Base-by-base conservation (phyloP, 2,329 filamentous ascomycete species). In the Penicillium sp. region DNA sequence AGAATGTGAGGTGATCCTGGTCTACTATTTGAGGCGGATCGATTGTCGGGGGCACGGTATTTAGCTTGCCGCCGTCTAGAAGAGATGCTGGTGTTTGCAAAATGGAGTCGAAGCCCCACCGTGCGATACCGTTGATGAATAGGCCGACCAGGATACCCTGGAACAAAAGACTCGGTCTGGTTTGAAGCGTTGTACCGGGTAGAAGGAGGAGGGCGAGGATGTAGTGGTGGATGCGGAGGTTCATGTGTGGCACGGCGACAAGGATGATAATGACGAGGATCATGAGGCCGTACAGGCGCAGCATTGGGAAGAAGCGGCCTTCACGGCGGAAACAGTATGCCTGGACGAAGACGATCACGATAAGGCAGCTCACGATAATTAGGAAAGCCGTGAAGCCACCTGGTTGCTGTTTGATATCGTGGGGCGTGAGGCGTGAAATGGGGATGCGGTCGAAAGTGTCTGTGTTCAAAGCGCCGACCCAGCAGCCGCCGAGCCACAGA, bases 401-500 rank as follows among this genome's bases (percentile, higher is more conserved):
- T 0, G 81, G 81, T 59, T 84, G 81, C 32, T 80, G 76, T 57
- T 80, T 65, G 58, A 84, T 73, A 57, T 84, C 81, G 60, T 82
- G 80, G 0, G 80, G 79, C 0, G 81, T 84, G 20, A 84, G 72
- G 15, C 81, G 80, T 48, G 81, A 78, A 37, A 84, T 80, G 0
- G 81, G 81, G 43, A 84, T 81, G 42, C 76, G 76, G 66, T 83
- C 81, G 59, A 84, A 83, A 0, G 81, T 84, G 63, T 83, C 80
- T 56, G 81, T 83, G 66, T 82, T 82, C 46, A 84, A 59, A 20
- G 79, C 79, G 13, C 80, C 81, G 3, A 83, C 72, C 81, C 81
- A 84, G 53, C 77, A 80, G 9, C 76, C 73, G 0, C 81, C 80
- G 0, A 84, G 71, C 81, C 81, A 84, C 20, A 84, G 72, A 20